phyloP scores from a whole-genome alignment of 345 rosid genomes.

The Erodium maritimum region DNA sequence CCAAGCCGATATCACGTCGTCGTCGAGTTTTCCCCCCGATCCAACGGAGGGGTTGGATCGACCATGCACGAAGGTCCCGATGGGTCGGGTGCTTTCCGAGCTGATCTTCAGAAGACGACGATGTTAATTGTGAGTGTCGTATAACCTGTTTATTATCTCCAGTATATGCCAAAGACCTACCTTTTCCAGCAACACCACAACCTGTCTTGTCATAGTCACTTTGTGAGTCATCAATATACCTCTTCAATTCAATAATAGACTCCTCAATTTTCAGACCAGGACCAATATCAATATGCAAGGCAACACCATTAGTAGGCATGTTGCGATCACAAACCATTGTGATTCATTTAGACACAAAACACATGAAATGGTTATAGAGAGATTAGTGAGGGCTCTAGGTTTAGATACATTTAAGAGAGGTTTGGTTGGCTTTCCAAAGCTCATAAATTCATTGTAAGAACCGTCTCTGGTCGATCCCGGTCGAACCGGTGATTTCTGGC shows the following conservation, averaged over 20 bases:
- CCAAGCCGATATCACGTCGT: too few species aligned
- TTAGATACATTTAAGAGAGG: slow-evolving; percentile 84
- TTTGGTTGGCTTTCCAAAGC: slow-evolving; percentile 85
- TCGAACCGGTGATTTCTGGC: too few species aligned
- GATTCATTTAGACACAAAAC: slow-evolving; percentile 79
- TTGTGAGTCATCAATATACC: slow-evolving; percentile 22
- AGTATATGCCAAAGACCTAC: slow-evolving; percentile 23
- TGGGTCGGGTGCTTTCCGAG: too few species aligned
- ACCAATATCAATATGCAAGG: slow-evolving; percentile 85
- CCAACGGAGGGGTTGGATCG: too few species aligned
- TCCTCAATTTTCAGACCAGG: slow-evolving; percentile 85
- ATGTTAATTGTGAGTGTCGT: too few species aligned
- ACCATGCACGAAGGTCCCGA: too few species aligned
- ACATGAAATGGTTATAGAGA: slow-evolving; percentile 70
- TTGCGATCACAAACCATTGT: slow-evolving; percentile 82
- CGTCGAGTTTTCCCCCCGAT: too few species aligned
- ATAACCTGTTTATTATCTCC: slow-evolving; percentile 43
- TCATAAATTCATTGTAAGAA: slow-evolving; percentile 97
- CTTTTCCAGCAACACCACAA: slow-evolving; percentile 16
- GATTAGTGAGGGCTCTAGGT: slow-evolving; percentile 92
- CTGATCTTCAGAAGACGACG: too few species aligned
- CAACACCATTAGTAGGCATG: slow-evolving; percentile 60
- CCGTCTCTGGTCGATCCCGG: too few species aligned
- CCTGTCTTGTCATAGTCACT: slow-evolving; percentile 17
- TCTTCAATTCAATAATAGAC: slow-evolving; percentile 79